A percentile compares a stretch with the other conserved stretches of the same genome.
Evolutionary conservation across 306 rosid genomes (phyloP).

Genomic region (Sophora flavescens): DNA sequence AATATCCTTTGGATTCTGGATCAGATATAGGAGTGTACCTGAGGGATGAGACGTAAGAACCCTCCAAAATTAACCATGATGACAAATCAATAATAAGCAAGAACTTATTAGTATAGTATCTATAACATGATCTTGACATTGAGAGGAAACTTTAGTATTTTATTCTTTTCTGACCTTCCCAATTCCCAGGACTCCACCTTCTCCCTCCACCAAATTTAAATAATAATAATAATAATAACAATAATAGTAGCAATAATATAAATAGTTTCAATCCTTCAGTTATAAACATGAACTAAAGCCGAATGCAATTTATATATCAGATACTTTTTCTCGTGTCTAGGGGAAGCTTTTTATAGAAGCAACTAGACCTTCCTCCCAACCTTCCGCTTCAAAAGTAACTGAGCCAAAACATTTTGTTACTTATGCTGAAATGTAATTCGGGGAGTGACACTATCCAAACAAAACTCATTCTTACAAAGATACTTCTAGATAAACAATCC

Average conservation of each 20-base stretch:
- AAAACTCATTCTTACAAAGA: no score
- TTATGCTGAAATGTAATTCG: neutral
- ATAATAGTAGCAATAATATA: neutral
- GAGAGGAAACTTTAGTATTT: neutral
- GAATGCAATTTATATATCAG: neutral
- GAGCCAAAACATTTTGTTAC: neutral
- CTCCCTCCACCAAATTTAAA: slow-evolving; percentile 23
- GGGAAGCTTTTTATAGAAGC: neutral
- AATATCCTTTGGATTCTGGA: slow-evolving; percentile 88
- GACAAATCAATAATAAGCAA: slow-evolving; percentile 28
- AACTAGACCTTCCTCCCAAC: neutral
- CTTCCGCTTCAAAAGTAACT: neutral
- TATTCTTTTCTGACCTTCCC: slow-evolving; percentile 16
- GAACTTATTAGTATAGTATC: slow-evolving; percentile 11
- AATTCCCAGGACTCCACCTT: slow-evolving; percentile 5
- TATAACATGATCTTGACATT: slow-evolving; percentile 31
- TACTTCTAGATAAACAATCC: no score
- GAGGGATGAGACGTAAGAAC: slow-evolving; percentile 41
- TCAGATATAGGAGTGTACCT: slow-evolving; percentile 99
- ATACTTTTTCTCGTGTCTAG: neutral
- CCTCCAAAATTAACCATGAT: slow-evolving; percentile 33
- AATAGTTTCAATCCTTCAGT: neutral
- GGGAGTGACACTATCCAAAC: no score
- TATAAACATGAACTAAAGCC: neutral
- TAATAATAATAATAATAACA: neutral